A percentile compares a stretch with the other conserved stretches of the same genome.
phyloP scores from a whole-genome alignment of 345 rosid species.

The Barbarea vulgaris region DNA sequence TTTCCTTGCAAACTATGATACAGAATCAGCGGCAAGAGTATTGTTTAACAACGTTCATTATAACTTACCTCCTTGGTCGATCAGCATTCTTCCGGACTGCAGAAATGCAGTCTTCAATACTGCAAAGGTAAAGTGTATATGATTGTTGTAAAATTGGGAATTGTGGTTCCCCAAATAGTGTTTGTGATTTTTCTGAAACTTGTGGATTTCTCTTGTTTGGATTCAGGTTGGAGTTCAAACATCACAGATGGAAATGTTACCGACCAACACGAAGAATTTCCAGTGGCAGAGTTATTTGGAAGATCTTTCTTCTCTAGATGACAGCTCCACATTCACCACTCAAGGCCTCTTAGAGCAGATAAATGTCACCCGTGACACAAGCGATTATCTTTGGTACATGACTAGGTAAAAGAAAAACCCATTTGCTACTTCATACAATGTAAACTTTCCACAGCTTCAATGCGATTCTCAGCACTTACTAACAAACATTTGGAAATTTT shows the following conservation, averaged over 20 bases:
- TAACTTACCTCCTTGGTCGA: constrained; percentile 98
- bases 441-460: constrained; percentile 1
- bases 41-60: constrained; percentile 95
- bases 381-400: constrained; percentile 91
- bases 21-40: constrained; percentile 78
- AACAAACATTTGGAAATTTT: not conserved
- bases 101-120: constrained; percentile 94
- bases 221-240: constrained; percentile 92
- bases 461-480: not conserved
- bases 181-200: not conserved
- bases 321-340: constrained; percentile 64
- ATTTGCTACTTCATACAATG: not conserved
- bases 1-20: constrained; percentile 91
- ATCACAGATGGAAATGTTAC: constrained; percentile 91
- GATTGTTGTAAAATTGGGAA: not conserved
- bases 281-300: constrained; percentile 90
- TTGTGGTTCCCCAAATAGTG: not conserved
- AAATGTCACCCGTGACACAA: constrained; percentile 83
- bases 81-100: constrained; percentile 98
- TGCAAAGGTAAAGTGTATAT: constrained; percentile 67
- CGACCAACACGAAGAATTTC: constrained; percentile 53
- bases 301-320: constrained; percentile 72
- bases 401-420: constrained; percentile 60
- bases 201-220: constrained; percentile 17
- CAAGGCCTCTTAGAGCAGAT: constrained; percentile 88